Base-by-base conservation (phyloP, 2,329 filamentous ascomycete species). In the Paramyrothecium sp. region DNA sequence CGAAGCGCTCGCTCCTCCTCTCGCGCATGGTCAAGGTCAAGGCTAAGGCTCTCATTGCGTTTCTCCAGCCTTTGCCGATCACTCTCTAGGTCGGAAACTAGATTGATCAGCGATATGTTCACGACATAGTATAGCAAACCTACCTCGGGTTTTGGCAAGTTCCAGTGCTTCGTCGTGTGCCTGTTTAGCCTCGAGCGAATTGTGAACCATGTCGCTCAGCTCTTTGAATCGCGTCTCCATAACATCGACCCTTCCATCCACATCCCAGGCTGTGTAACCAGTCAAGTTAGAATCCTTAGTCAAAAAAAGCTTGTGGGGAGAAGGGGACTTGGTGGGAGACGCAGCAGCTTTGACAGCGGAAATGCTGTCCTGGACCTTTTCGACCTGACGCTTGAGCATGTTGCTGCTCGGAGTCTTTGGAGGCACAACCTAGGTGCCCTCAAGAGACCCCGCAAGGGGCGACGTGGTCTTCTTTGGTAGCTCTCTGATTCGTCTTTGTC, bases 151-250 rank as follows among this genome's bases (percentile, higher is more conserved):
- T 69, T 94, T 96, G 62, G 90, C 89, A 11, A 90, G 65, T 17
- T 89, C 85, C 50, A 96, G 81, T 1, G 88, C 84, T 60, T 95
- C 89, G 65, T 94, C 91, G 59, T 92, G 79, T 5, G 81, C 83
- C 56, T 84, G 88, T 64, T 85, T 87, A 55, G 91, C 87, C 46
- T 82, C 83, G 12, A 89, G 81, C 21, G 89, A 87, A 33, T 82
- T 82, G 58, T 86, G 86, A 69, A 97, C 86, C 61, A 89, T 88
- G 57, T 88, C 82, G 67, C 89, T 89, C 60, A 98, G 80, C 58
- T 83, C 79, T 51, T 83, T 81, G 69, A 92, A 92, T 66, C 94
- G 82, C 19, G 81, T 79, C 66, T 96, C 91, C 75, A 97, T 88
- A 58, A 87, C 83, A 61, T 88, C 87, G 63, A 97, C 83, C 62